Evolutionary conservation across 768 basidiomycete genomes (phyloP), one percentile per base, ranked within the genome.

Genomic region (Boletus speciosus): DNA sequence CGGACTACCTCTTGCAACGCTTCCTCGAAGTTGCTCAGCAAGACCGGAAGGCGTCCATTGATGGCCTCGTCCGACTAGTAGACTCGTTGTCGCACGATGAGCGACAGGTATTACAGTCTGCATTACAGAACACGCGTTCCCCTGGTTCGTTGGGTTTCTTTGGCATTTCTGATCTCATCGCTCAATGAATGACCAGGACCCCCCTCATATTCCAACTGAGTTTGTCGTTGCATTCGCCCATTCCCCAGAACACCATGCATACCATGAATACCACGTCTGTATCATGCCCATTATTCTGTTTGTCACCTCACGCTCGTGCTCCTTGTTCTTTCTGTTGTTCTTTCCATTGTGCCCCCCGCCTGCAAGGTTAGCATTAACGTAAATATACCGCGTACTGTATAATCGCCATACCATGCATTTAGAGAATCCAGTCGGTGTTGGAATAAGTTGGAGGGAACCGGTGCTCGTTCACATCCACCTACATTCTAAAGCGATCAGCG

Each of bases 61-160:
- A 86, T 56, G 85, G 90, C 35, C 79, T 94, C 54, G 69, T 83
- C 47, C 84, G 85, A 46, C 73, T 93, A 11, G 81, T 85, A n/a
- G 85, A 90, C 54, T 78, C 78, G 36, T 77, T 95, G 55, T 80
- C 82, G 0, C 80, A 82, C 23, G 92, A 92, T 25, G 91, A 93
- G 60, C 84, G 81, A 68, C 72, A 78, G 11, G 71, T 78, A 1
- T 65, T 94, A 56, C 76, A 85, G 36, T 69, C 72, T 39, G 81
- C 81, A 37, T 78, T 93, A 47, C 86, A 87, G 66, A 82, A 72
- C 61, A 63, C 78, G 7, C 80, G 81, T 41, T 80, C 82, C 23
- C 76, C 81, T 67, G 85, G 87, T 88, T 64, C 45, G 80, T 76
- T 35, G 14, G 14, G 11, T 49, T 57, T 43, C 8, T 25, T 41